Base-by-base conservation (phyloP, 2,329 filamentous ascomycete species). In the Ophiostoma sp. region DNA sequence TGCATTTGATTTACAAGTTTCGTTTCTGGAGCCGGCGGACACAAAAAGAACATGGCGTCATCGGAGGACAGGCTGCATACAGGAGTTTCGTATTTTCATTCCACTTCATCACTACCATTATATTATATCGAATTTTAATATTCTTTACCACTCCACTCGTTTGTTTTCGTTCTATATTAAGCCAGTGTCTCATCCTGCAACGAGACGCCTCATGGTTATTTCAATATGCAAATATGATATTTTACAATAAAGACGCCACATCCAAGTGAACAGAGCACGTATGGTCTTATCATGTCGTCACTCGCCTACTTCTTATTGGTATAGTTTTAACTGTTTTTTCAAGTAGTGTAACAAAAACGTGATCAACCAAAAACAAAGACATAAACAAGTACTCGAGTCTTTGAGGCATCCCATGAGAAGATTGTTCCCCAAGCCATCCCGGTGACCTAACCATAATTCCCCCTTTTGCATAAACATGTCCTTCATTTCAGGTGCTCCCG, bases 41-140 rank as follows among this genome's bases (percentile, higher is more conserved):
- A 58, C 6, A 60, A 47, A 42, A 65, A 41, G 55, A 60, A 44
- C 11, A n/a, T 38, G 68, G 68, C 66, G 68, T 69, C 63, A 64
- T 38, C 27, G 44, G n/a, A 45, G 66, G 67, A 58, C 42, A 16
- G 68, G 66, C 49, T 70, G 65, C 68, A 69, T 67, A 7, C 27
- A 27, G 49, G 69, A 63, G 66, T 70, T 70, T 49, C 16, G 38
- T 49, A 52, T 14, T 44, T 49, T 69, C 63, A 44, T 58, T 45
- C 14, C 8, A n/a, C 40, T 40, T 14, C 36, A 36, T 58, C 38
- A 41, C 11, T 12, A 27, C 16, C 18, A 11, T 47, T 62, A 38
- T 41, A n/a, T 5, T 40, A 47, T 63, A 3, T n/a, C 12, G 14
- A 64, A 64, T 45, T 38, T 42, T 52, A 11, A 42, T 67, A 7